Conservation (phyloP, 177 flowering plant species). For the Vitis hybrid region DNA sequence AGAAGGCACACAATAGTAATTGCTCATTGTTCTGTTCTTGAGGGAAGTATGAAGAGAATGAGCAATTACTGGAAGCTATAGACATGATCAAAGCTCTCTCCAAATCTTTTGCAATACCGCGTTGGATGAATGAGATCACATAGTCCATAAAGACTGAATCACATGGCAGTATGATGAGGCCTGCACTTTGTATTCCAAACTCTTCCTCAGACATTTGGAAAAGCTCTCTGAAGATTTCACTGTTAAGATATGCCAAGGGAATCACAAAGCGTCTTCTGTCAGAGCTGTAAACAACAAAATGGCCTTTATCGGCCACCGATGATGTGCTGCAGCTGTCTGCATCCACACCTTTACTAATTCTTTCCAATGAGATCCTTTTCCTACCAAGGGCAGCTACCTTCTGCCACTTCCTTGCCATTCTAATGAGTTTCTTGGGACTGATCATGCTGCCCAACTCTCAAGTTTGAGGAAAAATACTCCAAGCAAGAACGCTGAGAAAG, state of each 20-base stretch:
- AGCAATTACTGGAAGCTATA: neutral
- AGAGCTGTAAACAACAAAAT: constrained; percentile 18
- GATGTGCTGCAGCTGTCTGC: neutral
- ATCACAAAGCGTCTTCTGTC: constrained; percentile 1
- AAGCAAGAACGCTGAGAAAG: neutral
- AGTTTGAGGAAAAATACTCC: neutral
- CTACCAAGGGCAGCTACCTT: constrained; percentile 1
- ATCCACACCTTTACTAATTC: neutral
- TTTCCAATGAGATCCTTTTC: constrained; percentile 7
- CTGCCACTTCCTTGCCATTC: neutral
- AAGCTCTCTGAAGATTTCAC: constrained; percentile 1
- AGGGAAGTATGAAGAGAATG: neutral
- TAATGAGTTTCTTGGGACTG: constrained; percentile 17
- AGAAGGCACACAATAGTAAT: too few species aligned
- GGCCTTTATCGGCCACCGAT: constrained; percentile 20
- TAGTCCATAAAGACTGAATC: neutral
- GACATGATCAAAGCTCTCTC: neutral
- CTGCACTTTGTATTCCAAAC: constrained; percentile 1
- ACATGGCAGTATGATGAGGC: constrained; percentile 6
- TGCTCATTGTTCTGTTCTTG: neutral
- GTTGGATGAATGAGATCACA: neutral
- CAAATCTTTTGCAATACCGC: neutral
- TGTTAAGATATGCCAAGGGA: neutral
- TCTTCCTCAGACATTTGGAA: constrained; percentile 5
- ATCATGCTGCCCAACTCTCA: constrained; percentile 7